phyloP scores from a whole-genome alignment of 768 basidiomycete genomes.

The Trametes gibbosa region DNA sequence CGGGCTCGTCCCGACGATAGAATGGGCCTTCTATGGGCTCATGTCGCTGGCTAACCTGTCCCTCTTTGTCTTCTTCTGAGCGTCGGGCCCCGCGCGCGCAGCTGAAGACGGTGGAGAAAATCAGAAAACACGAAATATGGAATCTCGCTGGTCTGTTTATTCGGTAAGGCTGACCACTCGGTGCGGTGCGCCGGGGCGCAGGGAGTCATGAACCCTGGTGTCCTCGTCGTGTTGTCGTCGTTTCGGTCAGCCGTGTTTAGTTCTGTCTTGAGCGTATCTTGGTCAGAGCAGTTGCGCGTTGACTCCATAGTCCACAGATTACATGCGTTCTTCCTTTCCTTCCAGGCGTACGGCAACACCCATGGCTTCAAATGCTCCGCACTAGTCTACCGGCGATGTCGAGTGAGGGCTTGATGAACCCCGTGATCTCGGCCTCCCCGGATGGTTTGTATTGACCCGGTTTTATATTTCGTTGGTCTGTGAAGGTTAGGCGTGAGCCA shows the following conservation, averaged over 20 bases:
- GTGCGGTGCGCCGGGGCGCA: background rate
- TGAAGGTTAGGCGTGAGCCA: no score
- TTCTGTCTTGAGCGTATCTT: background rate
- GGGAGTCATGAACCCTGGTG: constrained; percentile 3
- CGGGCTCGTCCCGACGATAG: background rate
- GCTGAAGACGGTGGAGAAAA: background rate
- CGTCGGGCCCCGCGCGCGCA: background rate
- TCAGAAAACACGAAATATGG: background rate
- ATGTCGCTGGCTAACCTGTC: background rate
- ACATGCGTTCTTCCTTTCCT: background rate
- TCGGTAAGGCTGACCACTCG: constrained; percentile 3
- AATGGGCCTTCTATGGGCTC: background rate
- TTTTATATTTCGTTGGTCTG: no score
- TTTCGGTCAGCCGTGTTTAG: background rate
- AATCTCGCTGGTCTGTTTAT: background rate
- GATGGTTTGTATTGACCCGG: background rate
- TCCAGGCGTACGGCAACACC: no score
- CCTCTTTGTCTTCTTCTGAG: background rate
- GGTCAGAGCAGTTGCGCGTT: background rate
- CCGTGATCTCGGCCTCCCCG: background rate
- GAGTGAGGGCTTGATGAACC: constrained; percentile 9
- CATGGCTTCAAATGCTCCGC: background rate
- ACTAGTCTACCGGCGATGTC: background rate
- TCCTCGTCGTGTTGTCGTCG: background rate
- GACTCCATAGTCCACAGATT: no score